Base-by-base conservation (phyloP, 495 filamentous ascomycete species). In the Xylaria palmicola region DNA sequence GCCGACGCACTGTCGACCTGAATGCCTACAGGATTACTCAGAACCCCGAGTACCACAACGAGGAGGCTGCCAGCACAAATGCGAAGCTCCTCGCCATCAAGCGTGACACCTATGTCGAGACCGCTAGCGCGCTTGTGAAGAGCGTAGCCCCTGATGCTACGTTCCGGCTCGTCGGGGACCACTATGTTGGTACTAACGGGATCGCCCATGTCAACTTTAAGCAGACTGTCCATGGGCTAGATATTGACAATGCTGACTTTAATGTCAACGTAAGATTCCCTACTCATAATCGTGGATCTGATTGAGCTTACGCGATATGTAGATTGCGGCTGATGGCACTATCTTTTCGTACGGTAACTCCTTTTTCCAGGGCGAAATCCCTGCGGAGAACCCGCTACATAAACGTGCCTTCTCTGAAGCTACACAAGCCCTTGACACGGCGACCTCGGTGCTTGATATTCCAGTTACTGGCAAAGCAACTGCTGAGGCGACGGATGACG, bases 231-330 rank as follows among this genome's bases (percentile, higher is more conserved):
- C 75, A 83, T 52, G 81, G 75, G 1, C 54, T 84, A 19, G 81
- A 83, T 36, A 80, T 84, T 56, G 80, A 81, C 66, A 83, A 83
- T 68, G 79, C 79, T 2, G 79, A 82, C 62, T 80, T 82, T 62
- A 83, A 84, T 24, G 80, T 83, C 59, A 84, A 84, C 56, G 77
- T 84, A 55, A 67, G 79, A 59, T 8, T 8, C 9, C 20, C 5
- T 15, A 37, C 10, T 20, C 24, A 1, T 24, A 8, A 6, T 30
- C 15, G 22, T 27, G 36, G 43, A 32, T 57, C 40, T 15, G 22
- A 40, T 47, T 19, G 26, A 59, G 27, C 67, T 72, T 32, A 72
- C 30, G 27, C 20, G 8, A 13, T 10, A 9, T n/a, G 47, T 63
- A 79, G 74, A 68, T 76, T 52, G 73, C 62, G 32, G 27, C 36